phyloP scores from a whole-genome alignment of 169 alveolate species.

The Miamiensis avidus region DNA sequence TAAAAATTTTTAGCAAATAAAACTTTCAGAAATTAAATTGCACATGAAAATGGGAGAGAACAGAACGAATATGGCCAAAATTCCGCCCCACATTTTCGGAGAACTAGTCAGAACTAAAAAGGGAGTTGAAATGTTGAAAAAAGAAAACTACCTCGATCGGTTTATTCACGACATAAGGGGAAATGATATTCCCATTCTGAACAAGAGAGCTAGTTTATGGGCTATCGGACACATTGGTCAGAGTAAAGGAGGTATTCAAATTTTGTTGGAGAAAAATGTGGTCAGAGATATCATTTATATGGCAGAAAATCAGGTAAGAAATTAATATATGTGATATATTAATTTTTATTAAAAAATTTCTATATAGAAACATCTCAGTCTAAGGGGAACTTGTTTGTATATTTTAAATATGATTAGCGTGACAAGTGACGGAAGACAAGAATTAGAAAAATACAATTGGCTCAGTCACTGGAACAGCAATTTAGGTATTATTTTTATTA shows the following conservation, averaged over 20 bases:
- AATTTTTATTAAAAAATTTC: no score
- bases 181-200: constrained; percentile 32
- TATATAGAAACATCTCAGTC: constrained; percentile 46
- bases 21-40: constrained; percentile 11
- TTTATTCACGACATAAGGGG: constrained; percentile 35
- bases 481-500: constrained; percentile 7
- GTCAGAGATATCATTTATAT: constrained; percentile 53
- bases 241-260: constrained; percentile 50
- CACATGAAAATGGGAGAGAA: constrained; percentile 40
- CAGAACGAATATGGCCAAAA: constrained; percentile 40
- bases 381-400: constrained; percentile 69
- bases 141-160: constrained; percentile 45
- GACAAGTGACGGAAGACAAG: constrained; percentile 49
- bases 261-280: constrained; percentile 45
- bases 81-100: constrained; percentile 66
- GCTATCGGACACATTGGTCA: constrained; percentile 68
- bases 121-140: constrained; percentile 43
- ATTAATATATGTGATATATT: neutral
- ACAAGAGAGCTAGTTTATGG: constrained; percentile 66
- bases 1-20: neutral
- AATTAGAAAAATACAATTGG: constrained; percentile 58
- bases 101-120: constrained; percentile 65
- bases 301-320: constrained; percentile 54
- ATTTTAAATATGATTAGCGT: constrained; percentile 54
- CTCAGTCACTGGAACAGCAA: constrained; percentile 47